Evolutionary conservation across 768 basidiomycete genomes (phyloP).

Genomic region (Psilocybe tampanensis): DNA sequence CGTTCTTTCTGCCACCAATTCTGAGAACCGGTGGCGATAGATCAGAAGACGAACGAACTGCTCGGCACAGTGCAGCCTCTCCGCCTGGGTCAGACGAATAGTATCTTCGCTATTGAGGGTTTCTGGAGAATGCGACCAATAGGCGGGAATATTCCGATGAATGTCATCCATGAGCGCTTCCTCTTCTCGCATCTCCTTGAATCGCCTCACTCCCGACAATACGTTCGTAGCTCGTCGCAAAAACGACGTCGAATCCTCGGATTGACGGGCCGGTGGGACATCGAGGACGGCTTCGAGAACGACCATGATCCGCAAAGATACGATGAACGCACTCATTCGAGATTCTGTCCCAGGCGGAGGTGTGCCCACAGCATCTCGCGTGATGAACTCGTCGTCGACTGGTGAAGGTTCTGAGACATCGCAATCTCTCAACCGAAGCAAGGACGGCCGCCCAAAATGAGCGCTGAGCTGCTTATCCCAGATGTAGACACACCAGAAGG

Average conservation of each 20-base stretch:
- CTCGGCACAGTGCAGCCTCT: slow-evolving; percentile 84
- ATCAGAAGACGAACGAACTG: slow-evolving; percentile 88
- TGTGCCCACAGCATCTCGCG: slow-evolving; percentile 63
- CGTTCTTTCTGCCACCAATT: slow-evolving; percentile 71
- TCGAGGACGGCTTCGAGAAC: slow-evolving; percentile 90
- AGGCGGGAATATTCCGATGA: slow-evolving; percentile 65
- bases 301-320: slow-evolving; percentile 76
- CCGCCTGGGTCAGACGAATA: slow-evolving; percentile 87
- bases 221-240: slow-evolving; percentile 69
- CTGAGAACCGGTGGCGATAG: slow-evolving; percentile 84
- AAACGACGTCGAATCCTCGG: slow-evolving; percentile 76
- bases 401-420: slow-evolving; percentile 87
- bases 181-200: slow-evolving; percentile 75
- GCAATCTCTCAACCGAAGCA: slow-evolving; percentile 86
- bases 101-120: slow-evolving; percentile 85
- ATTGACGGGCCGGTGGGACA: slow-evolving; percentile 66
- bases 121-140: slow-evolving; percentile 82
- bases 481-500: slow-evolving; percentile 95
- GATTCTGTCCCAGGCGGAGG: slow-evolving; percentile 76
- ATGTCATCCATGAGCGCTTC: slow-evolving; percentile 83
- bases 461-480: slow-evolving; percentile 95
- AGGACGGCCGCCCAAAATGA: slow-evolving; percentile 87
- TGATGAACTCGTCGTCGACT: slow-evolving; percentile 89
- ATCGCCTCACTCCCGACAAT: slow-evolving; percentile 61
- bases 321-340: slow-evolving; percentile 81